These are phyloP conservation scores for Pseudohyphozyma bogoriensis DNA, from an alignment of 768 basidiomycete genomes.

Conservation along the genomic window DNA sequence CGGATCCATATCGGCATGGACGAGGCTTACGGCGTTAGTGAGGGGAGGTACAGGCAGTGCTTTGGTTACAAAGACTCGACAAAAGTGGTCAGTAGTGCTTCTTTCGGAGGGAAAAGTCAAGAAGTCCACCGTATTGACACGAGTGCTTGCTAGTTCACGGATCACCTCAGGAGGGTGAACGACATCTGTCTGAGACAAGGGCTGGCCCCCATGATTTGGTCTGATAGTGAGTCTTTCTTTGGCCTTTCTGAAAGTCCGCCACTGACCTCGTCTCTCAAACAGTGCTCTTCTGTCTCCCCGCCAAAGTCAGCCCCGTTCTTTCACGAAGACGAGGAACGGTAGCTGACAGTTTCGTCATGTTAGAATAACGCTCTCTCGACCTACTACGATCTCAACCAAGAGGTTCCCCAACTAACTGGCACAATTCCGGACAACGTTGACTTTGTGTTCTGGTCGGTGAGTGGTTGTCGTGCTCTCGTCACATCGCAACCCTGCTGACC, in stretches of 20 bases:
- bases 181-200: conserved; percentile 19
- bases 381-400: conserved; percentile 28
- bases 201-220: conserved; percentile 30
- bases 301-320: too few relatives aligned
- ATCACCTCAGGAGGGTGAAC: conserved; percentile 26
- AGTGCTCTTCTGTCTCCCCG: conserved; percentile 33
- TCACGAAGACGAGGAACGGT: too few relatives aligned
- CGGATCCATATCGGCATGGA: conserved; percentile 31
- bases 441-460: conserved; percentile 26
- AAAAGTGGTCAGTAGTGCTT: conserved; percentile 7
- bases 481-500: not conserved
- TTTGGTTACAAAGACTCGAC: conserved; percentile 29
- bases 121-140: too few relatives aligned
- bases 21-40: conserved; percentile 30
- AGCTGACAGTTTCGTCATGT: too few relatives aligned
- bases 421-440: conserved; percentile 21
- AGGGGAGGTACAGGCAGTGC: conserved; percentile 24
- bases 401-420: conserved; percentile 15
- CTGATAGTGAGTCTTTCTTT: conserved; percentile 24
- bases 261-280: not conserved
- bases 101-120: not conserved
- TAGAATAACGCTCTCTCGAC: conserved; percentile 25
- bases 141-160: conserved; percentile 17
- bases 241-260: not conserved
- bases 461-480: not conserved